These are phyloP conservation scores for Geotrichum candidum DNA, from an alignment of 1,139 yeast species.

Conservation along the genomic window DNA sequence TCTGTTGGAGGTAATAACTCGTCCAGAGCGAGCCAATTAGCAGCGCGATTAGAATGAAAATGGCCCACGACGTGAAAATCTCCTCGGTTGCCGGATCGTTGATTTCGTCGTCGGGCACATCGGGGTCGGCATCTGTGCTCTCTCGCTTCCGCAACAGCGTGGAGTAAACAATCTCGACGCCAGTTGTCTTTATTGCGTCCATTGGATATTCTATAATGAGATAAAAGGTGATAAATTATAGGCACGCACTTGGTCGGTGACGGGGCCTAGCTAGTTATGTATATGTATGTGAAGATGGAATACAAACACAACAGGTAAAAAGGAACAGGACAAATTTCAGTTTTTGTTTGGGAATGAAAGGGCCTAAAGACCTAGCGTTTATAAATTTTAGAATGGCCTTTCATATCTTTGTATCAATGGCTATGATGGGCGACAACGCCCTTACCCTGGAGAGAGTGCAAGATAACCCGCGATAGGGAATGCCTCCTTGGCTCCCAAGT, in stretches of 20 bases:
- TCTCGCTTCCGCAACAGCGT: slow-evolving; percentile 26
- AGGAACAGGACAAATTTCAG: too few species aligned
- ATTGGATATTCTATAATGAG: neutral
- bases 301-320: too few species aligned
- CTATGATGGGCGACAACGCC: neutral
- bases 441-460: neutral
- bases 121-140: slow-evolving; percentile 38
- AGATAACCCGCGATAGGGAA: neutral
- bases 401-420: neutral
- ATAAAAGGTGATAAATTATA: too few species aligned
- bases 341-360: too few species aligned
- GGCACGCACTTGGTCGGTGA: too few species aligned
- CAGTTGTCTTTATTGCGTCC: neutral
- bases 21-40: slow-evolving; percentile 91
- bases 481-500: neutral
- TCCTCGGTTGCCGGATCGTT: slow-evolving; percentile 92
- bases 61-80: slow-evolving; percentile 94
- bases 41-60: slow-evolving; percentile 74
- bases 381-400: too few species aligned
- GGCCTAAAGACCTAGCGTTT: too few species aligned
- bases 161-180: neutral
- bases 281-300: too few species aligned
- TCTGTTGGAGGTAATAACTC: slow-evolving; percentile 84
- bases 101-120: slow-evolving; percentile 50
- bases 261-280: neutral